Evolutionary conservation across 148 eudicot genomes (phyloP), one percentile per base, ranked within the genome.

Genomic region (Nyssa sinensis): DNA sequence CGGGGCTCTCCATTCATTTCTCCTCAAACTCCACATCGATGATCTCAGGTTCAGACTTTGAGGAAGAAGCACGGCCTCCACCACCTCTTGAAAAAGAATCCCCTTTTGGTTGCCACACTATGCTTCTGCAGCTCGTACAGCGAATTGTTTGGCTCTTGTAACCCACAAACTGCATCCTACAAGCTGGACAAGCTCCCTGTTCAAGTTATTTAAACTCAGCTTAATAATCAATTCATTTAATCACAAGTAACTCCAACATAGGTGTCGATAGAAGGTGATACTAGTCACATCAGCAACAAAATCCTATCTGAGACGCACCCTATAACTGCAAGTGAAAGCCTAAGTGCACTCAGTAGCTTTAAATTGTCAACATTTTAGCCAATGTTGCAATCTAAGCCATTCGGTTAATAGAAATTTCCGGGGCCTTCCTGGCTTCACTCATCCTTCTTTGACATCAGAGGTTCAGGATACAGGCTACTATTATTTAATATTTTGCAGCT

Each of bases 111-210:
- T 93, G 98, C 98, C 98, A 93, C 58, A 93, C 96, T 11, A 81
- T 81, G 83, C 89, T 93, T 57, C 98, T 88, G 63, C 98, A 93
- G 58, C 86, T 88, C 29, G 82, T 66, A 77, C 98, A 93, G 27
- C 93, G 89, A 58, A 93, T 81, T 21, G 80, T 84, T 78, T 85
- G 90, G 80, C 35, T 83, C 78, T 86, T 89, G 70, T 75, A 67
- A 27, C 94, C 94, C n/a, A 83, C 80, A 78, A 95, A 95, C 66
- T 86, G 89, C 77, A 86, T 90, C 86, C 83, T 93, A 81, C 99
- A 96, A 58, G 98, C 84, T 23, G 99, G 99, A 89, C 98, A 96
- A 66, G 86, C 78, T n/a, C 99, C 99, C 99, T 93, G 88, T 64
- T 69, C 72, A 74, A 57, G 63, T 60, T 23, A 62, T 69, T 44